Evolutionary conservation across 2,329 filamentous ascomycete species (phyloP), one percentile per base, ranked within the genome.

Genomic region (Sporothrix pallida): DNA sequence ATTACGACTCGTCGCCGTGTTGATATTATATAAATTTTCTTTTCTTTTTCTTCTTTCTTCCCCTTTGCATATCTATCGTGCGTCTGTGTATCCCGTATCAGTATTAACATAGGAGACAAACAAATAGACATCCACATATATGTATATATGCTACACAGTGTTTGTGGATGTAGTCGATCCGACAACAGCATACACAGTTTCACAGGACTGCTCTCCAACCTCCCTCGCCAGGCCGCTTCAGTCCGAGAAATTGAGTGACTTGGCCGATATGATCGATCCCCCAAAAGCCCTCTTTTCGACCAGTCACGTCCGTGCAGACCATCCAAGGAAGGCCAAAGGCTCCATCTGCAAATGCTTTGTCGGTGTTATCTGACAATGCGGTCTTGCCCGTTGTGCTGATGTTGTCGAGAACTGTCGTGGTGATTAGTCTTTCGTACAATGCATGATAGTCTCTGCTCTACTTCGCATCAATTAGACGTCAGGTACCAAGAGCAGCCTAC

Each of bases 321-420:
- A 83, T 76, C 81, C 82, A 84, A 5, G 82, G 82, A 56, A 83
- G 73, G 2, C 82, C 82, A 75, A 84, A 83, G 1, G 81, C 81
- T 67, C 81, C 81, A 0, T 79, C 76, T 7, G 73, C 78, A 75
- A 83, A 83, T 0, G 82, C 83, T 20, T 68, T 23, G 69, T 82
- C 79, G 4, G 82, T 83, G 75, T 83, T 82, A 13, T 73, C 69
- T 44, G 75, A 17, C n/a, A 83, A 77, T 3, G 74, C 67, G 15
- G 75, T 26, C 75, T 83, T 83, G 68, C 78, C 80, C 7, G 79
- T 78, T 0, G 77, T 78, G 1, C 72, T 56, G 1, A 80, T 77
- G 1, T 77, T 76, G 20, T 77, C 74, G 37, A 81, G 74, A 23
- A 81, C 79, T 80, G 70, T 31, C 46, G 52, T 12, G 52, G 13